Evolutionary conservation across 139 green algal species (phyloP), one percentile per base, ranked within the genome.

Genomic region (Chlorella sp.): DNA sequence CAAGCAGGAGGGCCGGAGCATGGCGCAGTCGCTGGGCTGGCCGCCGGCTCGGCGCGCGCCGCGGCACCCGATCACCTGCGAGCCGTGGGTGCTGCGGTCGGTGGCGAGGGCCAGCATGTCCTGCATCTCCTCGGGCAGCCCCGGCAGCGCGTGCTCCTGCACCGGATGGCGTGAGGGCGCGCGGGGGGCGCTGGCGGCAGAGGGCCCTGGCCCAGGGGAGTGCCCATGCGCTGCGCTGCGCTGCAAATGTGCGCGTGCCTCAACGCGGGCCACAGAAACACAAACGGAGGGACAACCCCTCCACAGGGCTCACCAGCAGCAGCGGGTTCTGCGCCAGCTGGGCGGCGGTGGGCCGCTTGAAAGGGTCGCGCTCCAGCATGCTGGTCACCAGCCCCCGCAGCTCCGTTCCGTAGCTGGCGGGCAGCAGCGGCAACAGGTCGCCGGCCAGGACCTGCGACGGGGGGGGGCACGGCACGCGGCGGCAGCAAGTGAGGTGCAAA

Each of bases 101-200:
- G n/a, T n/a, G 91, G 90, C 0, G 83, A 84, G 25, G 91, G 91
- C 0, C 33, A 91, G 21, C 61, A 82, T 11, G 86, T 68, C 0
- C 79, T 46, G 27, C 71, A 96, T 2, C 60, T 96, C 36, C 91
- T 96, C 60, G 80, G 70, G 9, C 82, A 95, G 82, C 91, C 93
- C 50, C 36, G 61, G n/a, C n/a, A n/a, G n/a, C n/a, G n/a, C n/a
- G n/a, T n/a, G n/a, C n/a, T n/a, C n/a, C n/a, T n/a, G n/a, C n/a
- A n/a, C n/a, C 25, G 23, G 17, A 14, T 55, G n/a, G n/a, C n/a
- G n/a, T n/a, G 17, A 55, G 14, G 14, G 14, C 14, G 14, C 14
- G 46, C 14, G 14, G 14, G 17, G 14, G 46, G 14, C 17, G 14
- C 17, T 17, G 17, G 46, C 17, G 46, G 14, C 14, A 14, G 14